Evolutionary conservation across 306 rosid genomes (phyloP).

Genomic region (Sesbania bispinosa): DNA sequence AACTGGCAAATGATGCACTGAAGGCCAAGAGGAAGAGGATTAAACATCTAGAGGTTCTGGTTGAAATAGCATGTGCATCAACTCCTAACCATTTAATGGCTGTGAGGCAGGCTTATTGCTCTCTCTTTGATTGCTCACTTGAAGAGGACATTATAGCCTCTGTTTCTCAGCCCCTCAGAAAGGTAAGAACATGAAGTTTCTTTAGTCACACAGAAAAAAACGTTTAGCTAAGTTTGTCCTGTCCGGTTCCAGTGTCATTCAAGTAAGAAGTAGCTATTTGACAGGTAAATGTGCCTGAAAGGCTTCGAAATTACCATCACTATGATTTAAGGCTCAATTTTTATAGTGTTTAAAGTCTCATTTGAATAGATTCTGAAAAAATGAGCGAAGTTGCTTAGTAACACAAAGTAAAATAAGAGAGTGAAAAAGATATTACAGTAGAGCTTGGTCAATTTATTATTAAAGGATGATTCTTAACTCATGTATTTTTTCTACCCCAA

Average conservation of each 20-base stretch:
- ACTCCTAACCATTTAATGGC: conserved; percentile 79
- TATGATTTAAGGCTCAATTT: neutral
- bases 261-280: neutral
- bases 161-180: conserved; percentile 55
- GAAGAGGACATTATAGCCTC: conserved; percentile 79
- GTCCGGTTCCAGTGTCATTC: neutral
- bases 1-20: conserved; percentile 57
- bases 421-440: neutral
- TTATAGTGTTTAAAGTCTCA: neutral
- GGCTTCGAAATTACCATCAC: neutral
- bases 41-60: conserved; percentile 53
- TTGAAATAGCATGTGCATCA: conserved; percentile 88
- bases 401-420: neutral
- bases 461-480: neutral
- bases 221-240: neutral
- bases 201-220: neutral
- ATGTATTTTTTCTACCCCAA: neutral
- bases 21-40: conserved; percentile 40
- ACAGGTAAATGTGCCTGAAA: neutral
- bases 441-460: neutral
- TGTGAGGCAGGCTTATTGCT: conserved; percentile 74
- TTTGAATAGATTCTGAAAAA: neutral
- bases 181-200: conserved; percentile 47
- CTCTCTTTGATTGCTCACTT: conserved; percentile 67
- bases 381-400: neutral